phyloP scores from a whole-genome alignment of 768 basidiomycete species.

The Mrakia blollopis region DNA sequence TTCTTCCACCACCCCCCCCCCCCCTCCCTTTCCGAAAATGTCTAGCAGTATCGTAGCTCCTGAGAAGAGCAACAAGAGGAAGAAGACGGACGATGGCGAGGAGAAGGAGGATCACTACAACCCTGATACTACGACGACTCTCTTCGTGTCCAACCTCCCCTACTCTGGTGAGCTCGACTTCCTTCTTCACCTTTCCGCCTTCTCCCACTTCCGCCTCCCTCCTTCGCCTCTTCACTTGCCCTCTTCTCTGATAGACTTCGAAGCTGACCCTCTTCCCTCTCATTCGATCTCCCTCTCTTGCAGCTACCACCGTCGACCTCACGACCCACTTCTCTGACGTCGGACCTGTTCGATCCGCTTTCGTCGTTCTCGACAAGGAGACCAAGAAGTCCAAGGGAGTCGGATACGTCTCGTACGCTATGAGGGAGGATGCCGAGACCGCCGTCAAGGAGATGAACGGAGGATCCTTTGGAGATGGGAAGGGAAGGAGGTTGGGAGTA shows the following conservation, averaged over 20 bases:
- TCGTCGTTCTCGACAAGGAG: constrained; percentile 69
- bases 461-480: constrained; percentile 58
- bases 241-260: background rate
- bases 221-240: background rate
- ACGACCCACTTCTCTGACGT: constrained; percentile 91
- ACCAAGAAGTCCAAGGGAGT: constrained; percentile 73
- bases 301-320: constrained; percentile 79
- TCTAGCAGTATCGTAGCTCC: background rate
- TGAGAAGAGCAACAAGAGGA: constrained; percentile 9
- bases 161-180: constrained; percentile 50
- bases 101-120: constrained; percentile 22
- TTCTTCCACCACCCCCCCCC: background rate
- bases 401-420: constrained; percentile 88
- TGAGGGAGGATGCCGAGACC: constrained; percentile 77
- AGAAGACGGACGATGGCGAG: constrained; percentile 12
- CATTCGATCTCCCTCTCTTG: background rate
- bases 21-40: background rate
- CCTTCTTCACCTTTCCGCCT: background rate
- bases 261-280: too few species aligned
- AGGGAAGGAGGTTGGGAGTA: constrained; percentile 65
- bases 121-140: constrained; percentile 51
- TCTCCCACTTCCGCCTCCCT: background rate
- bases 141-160: constrained; percentile 90
- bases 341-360: constrained; percentile 88
- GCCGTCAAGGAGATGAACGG: constrained; percentile 62